Evolutionary conservation across 805 yeast genomes (phyloP), one percentile per base, ranked within the genome.

Genomic region (Candida nitratophila): DNA sequence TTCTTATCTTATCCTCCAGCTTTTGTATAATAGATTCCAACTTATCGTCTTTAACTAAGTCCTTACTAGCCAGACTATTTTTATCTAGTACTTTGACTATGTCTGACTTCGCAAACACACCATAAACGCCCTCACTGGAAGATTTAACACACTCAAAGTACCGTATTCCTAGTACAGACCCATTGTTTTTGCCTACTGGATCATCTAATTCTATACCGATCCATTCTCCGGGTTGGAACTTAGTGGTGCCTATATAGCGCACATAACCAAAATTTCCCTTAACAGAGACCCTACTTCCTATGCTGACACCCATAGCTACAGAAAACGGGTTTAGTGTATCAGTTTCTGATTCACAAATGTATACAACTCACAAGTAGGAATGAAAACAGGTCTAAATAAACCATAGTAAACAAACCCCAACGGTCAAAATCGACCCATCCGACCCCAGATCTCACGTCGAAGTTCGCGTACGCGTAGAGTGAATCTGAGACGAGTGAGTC

Each of bases 181-280:
- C 82, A 46, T 76, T 63, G 43, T 77, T 77, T 49, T 70, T 72
- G 1, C 81, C 81, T 1, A 32, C 46, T 0, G 69, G 60, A 1
- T 45, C 44, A 12, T 64, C 66, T 20, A 77, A 54, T 40, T 73
- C 76, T 3, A 76, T 53, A 1, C 81, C 82, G 4, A 71, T 57
- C 81, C 82, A 76, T n/a, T 47, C 52, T 0, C 87, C 88, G 0
- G 71, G 62, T 3, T 85, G 79, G 64, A 83, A 83, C 39, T 73
- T 49, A 0, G 86, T 77, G 14, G 51, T 43, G 0, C 88, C 88
- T 2, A 72, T 46, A 53, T 59, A 82, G 41, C 72, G 60, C 1
- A 81, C 71, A 0, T 57, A 50, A 0, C 86, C 87, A 0, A 46
- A 37, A 9, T 65, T 60, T 44, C 61, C 41, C n/a, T 49, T 57